Base-by-base conservation (phyloP, 1,139 yeast species). In the Suhomyces anneliseae region DNA sequence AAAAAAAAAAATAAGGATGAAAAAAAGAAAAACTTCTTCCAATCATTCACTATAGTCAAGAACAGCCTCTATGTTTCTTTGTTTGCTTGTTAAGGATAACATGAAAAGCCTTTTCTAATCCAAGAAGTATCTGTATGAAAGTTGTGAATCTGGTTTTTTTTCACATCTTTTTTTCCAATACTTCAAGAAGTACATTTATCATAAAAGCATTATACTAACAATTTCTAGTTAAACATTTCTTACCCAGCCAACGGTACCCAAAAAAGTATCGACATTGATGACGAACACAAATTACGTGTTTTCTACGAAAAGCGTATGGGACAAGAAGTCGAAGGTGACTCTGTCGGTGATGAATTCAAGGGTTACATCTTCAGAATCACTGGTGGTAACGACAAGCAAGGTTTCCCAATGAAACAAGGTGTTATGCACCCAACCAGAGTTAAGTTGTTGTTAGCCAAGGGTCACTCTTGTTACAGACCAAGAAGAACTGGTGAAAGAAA, bases 381-480 rank as follows among this genome's bases (percentile, higher is more conserved):
- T 66, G 99, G 99, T 74, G 99, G 99, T 87, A 95, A 95, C 88
- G 99, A 93, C 83, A 93, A 93, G 83, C 99, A 93, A 84, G 99
- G 99, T 83, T 95, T 93, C 97, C 98, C 99, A 81, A 93, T 95
- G 99, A 93, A 92, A 81, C 99, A 93, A 82, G 97, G 97, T 86
- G 99, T 93, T 62, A 83, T 93, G 85, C 95, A 90, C 83, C 98
- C 99, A 79, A 90, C 95, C 85, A 95, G 99, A 87, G 98, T 95
- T 69, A 90, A 89, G 78, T 86, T 93, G 70, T 85, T 95, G 74
- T 83, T 93, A 74, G 76, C 96, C 66, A 85, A 89, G 81, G 97
- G 95, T 70, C 88, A 82, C 84, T 89, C 97, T 70, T 92, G 98
- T 86, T 93, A 93, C 96, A 93, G 99, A 85, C 96, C 97, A 79